Evolutionary conservation across 2,329 filamentous ascomycete genomes (phyloP), one percentile per base, ranked within the genome.

Genomic region (Xylaria sp.): DNA sequence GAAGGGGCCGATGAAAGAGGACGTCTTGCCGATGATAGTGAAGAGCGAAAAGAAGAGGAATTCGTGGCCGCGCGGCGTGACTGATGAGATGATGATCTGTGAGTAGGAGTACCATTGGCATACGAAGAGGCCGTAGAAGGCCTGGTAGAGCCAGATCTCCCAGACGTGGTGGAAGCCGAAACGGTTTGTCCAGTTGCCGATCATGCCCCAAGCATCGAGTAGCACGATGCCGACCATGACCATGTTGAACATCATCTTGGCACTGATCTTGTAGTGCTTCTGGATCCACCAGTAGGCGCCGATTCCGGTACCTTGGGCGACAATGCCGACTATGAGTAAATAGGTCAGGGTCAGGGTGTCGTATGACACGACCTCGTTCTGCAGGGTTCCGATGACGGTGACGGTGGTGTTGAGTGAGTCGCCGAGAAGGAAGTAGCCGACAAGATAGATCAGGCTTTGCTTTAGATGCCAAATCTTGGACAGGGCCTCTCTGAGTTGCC

Each of bases 101-200:
- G 80, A 83, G 71, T 89, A 89, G 52, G 82, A 84, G 71, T 88
- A 89, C 85, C 85, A 89, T 0, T 86, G 85, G 63, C 85, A 87
- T 5, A 88, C 83, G 52, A 88, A 80, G 0, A 89, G 75, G 0
- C 86, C 86, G 66, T 88, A 89, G 64, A 85, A 86, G 7, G 72
- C 73, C 63, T 79, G 76, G 61, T 78, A 78, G 0, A 76, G 54
- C 76, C 77, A 79, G 23, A 79, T 66, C 60, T 79, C 77, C 77
- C 77, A 79, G 18, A 72, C 70, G 48, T 78, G 73, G 59, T 78
- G 75, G 69, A 79, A 79, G 0, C 77, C 77, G 37, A 79, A 76
- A 8, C 68, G 69, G 53, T 73, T 63, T 1, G 76, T 79, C 77
- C 76, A 79, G 65, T 77, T 79, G 2, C 77, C 77, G 3, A 78